Evolutionary conservation across 345 rosid genomes (phyloP), one percentile per base, ranked within the genome.

Genomic region (Psidium friedrichsthalianum): DNA sequence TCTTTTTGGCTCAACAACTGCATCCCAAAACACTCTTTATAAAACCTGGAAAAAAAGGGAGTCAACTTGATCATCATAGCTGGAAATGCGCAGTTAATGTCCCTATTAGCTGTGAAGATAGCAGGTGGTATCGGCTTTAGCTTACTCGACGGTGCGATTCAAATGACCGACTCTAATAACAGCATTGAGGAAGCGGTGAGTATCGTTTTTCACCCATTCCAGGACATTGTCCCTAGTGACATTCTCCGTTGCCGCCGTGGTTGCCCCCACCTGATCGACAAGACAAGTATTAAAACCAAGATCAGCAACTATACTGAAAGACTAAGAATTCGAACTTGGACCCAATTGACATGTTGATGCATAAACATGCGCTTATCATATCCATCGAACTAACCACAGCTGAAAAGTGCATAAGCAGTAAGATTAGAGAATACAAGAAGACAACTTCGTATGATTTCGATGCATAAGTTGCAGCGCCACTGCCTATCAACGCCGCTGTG

Each of bases 11-110:
- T 89, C 90, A 90, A 44, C 86, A 90, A 40, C 90, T 89, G 89
- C 93, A 91, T 91, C 84, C 93, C 93, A n/a, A 91, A 88, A 85
- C 93, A 88, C 36, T 91, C 92, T 29, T 90, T 89, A 27, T 91
- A 91, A 47, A 91, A 91, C 88, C 93, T 90, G 84, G 51, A 49
- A 49, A 69, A 13, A 51, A 52, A 56, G 8, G 40, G 47, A 15
- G 82, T 15, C 49, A n/a, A 44, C 13, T 5, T 0, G 13, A 40
- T 82, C 56, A 82, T 51, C 36, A 61, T 11, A 13, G 8, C 52
- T 21, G 11, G 81, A 25, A 25, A 0, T 36, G 51, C n/a, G 24
- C 82, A 1, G 52, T 25, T 6, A 51, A 47, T 24, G 25, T 16
- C 7, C 22, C 47, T 6, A 36, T 32, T 36, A 22, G 47, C 84